Conservation (phyloP, 306 rosid species). For the Acacia acuminata region DNA sequence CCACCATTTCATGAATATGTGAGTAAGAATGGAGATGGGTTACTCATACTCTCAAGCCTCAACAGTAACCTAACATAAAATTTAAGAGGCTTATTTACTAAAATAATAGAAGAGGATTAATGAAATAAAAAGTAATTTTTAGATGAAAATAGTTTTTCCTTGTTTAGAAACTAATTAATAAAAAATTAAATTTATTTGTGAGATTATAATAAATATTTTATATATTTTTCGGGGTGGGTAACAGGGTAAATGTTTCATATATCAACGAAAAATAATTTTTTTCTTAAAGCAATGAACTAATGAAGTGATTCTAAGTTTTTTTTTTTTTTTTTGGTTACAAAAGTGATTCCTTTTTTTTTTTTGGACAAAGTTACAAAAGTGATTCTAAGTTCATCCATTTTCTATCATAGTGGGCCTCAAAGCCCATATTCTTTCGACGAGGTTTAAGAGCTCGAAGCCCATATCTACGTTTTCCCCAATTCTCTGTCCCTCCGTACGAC, state of each 20-base stretch:
- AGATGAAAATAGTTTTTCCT: not conserved
- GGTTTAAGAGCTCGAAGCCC: not conserved
- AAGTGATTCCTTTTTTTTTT: too few species aligned
- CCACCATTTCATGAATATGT: not conserved
- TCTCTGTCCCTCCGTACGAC: constrained; percentile 34
- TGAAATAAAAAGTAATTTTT: not conserved
- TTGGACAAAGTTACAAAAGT: too few species aligned
- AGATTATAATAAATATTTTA: not conserved
- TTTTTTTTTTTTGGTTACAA: too few species aligned
- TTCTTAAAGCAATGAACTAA: not conserved
- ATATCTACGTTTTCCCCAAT: not conserved
- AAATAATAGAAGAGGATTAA: not conserved
- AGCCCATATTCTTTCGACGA: not conserved
- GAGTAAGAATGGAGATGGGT: not conserved
- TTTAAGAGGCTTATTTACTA: not conserved
- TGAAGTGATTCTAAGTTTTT: not conserved
- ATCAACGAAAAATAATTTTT: not conserved
- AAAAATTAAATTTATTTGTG: not conserved
- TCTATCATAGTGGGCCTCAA: not conserved
- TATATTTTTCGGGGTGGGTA: not conserved
- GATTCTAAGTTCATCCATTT: not conserved
- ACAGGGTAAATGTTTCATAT: not conserved
- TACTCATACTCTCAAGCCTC: not conserved
- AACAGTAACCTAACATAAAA: not conserved
- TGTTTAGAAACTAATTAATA: too few species aligned